Percentiles rank a stretch among this genome's conserved stretches.
These are phyloP conservation scores for Emergomyces africanus DNA, from an alignment of 2,329 filamentous ascomycete genomes.

Conservation along the genomic window DNA sequence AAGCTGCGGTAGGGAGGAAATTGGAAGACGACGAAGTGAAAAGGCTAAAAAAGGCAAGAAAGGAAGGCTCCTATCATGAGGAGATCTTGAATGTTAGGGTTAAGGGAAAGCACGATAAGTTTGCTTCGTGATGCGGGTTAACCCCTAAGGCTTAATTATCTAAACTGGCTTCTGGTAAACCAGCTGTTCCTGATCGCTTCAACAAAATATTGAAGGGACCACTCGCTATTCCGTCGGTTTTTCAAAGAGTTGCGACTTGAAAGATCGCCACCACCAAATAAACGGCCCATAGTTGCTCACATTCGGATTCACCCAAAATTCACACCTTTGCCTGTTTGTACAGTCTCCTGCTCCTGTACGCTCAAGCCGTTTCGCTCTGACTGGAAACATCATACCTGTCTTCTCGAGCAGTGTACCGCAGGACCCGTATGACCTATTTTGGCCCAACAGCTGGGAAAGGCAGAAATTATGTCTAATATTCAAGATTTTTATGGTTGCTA, in stretches of 20 bases:
- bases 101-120: constrained; percentile 91
- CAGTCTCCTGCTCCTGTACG: neutral
- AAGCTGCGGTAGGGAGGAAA: constrained; percentile 62
- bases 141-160: neutral
- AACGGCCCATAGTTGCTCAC: neutral
- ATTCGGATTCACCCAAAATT: neutral
- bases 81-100: constrained; percentile 73
- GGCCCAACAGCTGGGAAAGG: neutral
- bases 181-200: neutral
- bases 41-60: constrained; percentile 66
- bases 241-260: neutral
- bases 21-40: constrained; percentile 79
- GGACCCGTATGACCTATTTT: neutral
- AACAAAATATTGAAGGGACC: neutral
- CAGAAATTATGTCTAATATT: neutral
- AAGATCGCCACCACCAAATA: neutral
- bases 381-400: neutral
- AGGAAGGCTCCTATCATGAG: constrained; percentile 85
- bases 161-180: neutral
- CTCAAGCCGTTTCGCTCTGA: neutral
- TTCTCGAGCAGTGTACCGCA: neutral
- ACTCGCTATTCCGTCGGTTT: neutral
- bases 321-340: neutral
- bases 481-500: neutral
- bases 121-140: constrained; percentile 22